Evolutionary conservation across 768 basidiomycete species (phyloP), one percentile per base, ranked within the genome.

Genomic region (Kwoniella mangroviensis): DNA sequence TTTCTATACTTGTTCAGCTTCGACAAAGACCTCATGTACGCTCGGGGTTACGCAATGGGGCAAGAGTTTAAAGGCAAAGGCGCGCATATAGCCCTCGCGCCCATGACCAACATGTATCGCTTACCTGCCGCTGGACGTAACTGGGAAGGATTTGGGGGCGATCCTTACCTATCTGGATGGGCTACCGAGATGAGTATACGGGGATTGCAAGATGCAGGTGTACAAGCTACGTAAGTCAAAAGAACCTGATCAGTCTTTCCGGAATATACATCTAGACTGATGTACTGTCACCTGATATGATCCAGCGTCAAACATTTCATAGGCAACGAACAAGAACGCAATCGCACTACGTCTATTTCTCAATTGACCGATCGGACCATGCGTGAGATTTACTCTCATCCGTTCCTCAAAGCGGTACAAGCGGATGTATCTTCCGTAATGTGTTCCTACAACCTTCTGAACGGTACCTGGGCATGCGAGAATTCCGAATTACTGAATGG

Each of bases 131-230:
- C 91, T 7, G 94, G 94, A 19, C 86, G 94, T 34, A 93, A 94
- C 82, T 96, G 93, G 92, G 94, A 96, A 85, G 93, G 92, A 22
- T 94, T 94, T 68, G 93, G 94, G 40, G 92, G 88, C 11, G 94
- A 97, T 81, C 94, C 94, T 0, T 96, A 89, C 84, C 85, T 96
- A 17, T 76, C 88, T n/a, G 93, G 94, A 26, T 76, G 72, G 74
- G 88, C 86, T 13, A 86, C 88, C 0, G 88, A 86, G 68, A 91
- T 93, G 82, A 95, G 93, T 0, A 88, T 95, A 63, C 84, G 91
- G 19, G 94, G 94, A 7, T 83, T 95, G 84, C 94, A 97, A 78
- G 81, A 80, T 70, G 79, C 81, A 1, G 94, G 94, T 28, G 68
- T 69, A 17, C 68, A 69, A 34, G 68, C 68, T 0, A 92, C 90